Evolutionary conservation across 169 alveolate genomes (phyloP).

Genomic region (Plasmodium relictum): DNA sequence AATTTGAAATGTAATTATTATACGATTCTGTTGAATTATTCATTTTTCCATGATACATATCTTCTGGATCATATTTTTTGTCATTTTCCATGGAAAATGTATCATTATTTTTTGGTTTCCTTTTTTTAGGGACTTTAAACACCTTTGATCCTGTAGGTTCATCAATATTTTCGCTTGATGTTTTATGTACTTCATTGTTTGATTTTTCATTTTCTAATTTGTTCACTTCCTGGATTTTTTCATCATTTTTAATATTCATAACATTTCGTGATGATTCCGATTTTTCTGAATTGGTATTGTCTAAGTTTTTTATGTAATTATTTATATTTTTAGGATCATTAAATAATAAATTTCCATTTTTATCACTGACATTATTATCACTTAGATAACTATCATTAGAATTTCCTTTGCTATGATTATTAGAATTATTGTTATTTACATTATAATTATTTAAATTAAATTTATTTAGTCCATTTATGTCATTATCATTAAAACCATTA

Average conservation of each 20-base stretch:
- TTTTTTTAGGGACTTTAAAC: conserved; percentile 3
- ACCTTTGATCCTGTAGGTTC: conserved; percentile 4
- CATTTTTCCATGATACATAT: neutral
- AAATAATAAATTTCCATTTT: conserved; percentile 3
- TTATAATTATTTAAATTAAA: too few relatives aligned
- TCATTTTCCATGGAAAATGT: too few relatives aligned
- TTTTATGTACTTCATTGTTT: conserved; percentile 17
- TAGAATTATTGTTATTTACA: too few relatives aligned
- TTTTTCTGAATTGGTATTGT: conserved; percentile 18
- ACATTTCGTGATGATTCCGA: conserved; percentile 15
- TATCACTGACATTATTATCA: neutral
- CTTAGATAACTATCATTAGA: too few relatives aligned
- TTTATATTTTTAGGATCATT: conserved; percentile 6
- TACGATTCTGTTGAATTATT: neutral
- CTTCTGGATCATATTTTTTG: too few relatives aligned
- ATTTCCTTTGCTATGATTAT: too few relatives aligned
- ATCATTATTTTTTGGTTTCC: too few relatives aligned
- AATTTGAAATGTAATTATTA: neutral
- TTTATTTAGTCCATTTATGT: neutral
- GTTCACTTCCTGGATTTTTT: neutral
- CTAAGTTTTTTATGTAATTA: conserved; percentile 20
- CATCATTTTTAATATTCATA: conserved; percentile 28
- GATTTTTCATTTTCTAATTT: conserved; percentile 9
- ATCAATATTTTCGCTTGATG: conserved; percentile 7
- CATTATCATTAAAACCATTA: neutral